Conservation (phyloP, 352 stramenopile genomes). For the Phytophthora sp. region DNA sequence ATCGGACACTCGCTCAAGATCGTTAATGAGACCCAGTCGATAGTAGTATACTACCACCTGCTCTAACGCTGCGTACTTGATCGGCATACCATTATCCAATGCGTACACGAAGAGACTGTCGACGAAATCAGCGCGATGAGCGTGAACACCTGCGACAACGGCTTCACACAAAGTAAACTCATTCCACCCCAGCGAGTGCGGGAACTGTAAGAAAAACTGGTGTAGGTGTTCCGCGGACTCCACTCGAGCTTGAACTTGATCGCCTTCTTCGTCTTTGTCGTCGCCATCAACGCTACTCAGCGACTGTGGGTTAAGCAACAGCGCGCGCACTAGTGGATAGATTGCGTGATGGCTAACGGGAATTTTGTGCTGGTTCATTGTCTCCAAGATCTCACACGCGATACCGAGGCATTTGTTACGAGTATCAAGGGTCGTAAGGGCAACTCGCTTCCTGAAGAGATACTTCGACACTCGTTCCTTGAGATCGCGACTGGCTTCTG, state of each 20-base stretch:
- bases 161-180: conserved; percentile 69
- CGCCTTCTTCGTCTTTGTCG: conserved; percentile 13
- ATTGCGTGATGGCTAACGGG: conserved; percentile 54
- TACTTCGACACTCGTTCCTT: conserved; percentile 72
- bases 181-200: conserved; percentile 66
- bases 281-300: conserved; percentile 24
- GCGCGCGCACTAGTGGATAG: conserved; percentile 46
- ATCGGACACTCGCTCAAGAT: conserved; percentile 64
- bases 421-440: conserved; percentile 43
- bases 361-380: conserved; percentile 69
- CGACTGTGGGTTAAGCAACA: conserved; percentile 38
- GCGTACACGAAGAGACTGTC: conserved; percentile 68
- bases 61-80: conserved; percentile 83
- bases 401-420: conserved; percentile 41
- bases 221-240: conserved; percentile 44
- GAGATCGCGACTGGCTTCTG: conserved; percentile 40
- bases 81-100: conserved; percentile 64
- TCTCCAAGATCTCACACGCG: conserved; percentile 53
- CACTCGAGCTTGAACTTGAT: conserved; percentile 13
- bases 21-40: conserved; percentile 60
- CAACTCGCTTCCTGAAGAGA: conserved; percentile 57
- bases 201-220: conserved; percentile 57
- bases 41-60: conserved; percentile 77
- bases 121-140: conserved; percentile 57
- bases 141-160: conserved; percentile 57